These are phyloP conservation scores for Vitis cinerea DNA, from an alignment of 164 flowering plant genomes.

Conservation along the genomic window DNA sequence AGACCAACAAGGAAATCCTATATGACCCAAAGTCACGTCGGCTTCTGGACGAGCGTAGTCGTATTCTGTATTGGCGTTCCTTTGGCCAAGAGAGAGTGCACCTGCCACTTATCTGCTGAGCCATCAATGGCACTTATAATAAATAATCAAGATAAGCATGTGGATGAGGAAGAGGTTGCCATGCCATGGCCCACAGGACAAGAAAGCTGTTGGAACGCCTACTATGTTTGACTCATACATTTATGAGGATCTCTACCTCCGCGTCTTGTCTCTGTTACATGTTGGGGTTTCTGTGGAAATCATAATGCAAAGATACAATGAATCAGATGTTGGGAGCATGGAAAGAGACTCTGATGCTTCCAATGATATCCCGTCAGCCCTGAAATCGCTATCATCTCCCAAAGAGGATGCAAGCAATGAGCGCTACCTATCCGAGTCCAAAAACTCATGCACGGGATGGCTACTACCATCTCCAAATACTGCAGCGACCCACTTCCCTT, in stretches of 20 bases:
- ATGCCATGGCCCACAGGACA: conserved; percentile 96
- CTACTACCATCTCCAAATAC: too few species aligned
- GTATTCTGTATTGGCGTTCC: conserved; percentile 78
- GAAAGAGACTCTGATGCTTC: too few species aligned
- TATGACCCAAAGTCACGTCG: too few species aligned
- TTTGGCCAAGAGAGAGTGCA: conserved; percentile 98
- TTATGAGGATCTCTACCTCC: conserved; percentile 90
- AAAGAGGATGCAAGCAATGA: too few species aligned
- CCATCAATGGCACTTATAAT: conserved; percentile 89
- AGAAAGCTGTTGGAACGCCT: conserved; percentile 81
- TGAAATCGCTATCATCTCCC: too few species aligned
- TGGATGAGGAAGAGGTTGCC: conserved; percentile 82
- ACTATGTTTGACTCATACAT: conserved; percentile 95
- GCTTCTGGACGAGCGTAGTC: too few species aligned
- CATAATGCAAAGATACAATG: conserved; percentile 92
- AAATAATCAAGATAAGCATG: conserved; percentile 85
- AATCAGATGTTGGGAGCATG: conserved; percentile 28
- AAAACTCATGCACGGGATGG: too few species aligned
- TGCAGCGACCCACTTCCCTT: too few species aligned
- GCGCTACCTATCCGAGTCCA: too few species aligned
- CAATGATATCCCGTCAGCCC: too few species aligned
- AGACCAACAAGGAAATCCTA: too few species aligned
- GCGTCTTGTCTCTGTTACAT: conserved; percentile 73
- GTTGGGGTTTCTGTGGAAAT: conserved; percentile 95
- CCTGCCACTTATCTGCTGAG: conserved; percentile 89